A percentile compares a stretch with the other conserved stretches of the same genome.
phyloP scores from a whole-genome alignment of 306 rosid species.

The Vigna hirtella region DNA sequence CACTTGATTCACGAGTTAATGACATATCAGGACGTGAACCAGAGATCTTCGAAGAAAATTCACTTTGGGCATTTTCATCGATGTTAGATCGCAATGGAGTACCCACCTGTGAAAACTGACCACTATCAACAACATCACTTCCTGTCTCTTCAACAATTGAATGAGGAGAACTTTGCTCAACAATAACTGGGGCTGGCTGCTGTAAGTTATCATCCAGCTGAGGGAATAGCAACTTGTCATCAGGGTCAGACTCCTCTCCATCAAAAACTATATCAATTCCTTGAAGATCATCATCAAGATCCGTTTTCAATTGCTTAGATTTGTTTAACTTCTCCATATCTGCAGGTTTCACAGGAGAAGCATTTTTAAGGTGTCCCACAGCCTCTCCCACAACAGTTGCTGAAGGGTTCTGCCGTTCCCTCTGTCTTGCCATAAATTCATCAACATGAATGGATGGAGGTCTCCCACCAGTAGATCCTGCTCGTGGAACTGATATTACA shows the following conservation, averaged over 20 bases:
- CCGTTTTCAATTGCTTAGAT: slow-evolving; percentile 82
- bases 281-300: slow-evolving; percentile 93
- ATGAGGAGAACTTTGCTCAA: slow-evolving; percentile 90
- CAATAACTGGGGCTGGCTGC: slow-evolving; percentile 75
- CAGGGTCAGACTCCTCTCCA: slow-evolving; percentile 91
- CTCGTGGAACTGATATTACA: slow-evolving; percentile 80
- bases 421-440: slow-evolving; percentile 97
- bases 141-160: slow-evolving; percentile 97
- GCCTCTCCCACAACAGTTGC: slow-evolving; percentile 79
- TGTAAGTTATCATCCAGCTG: slow-evolving; percentile 88
- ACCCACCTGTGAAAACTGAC: slow-evolving; percentile 73
- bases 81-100: slow-evolving; percentile 69
- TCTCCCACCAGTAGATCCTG: slow-evolving; percentile 94
- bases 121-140: slow-evolving; percentile 73
- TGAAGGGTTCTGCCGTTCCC: slow-evolving; percentile 93
- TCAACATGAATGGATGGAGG: slow-evolving; percentile 99
- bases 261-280: slow-evolving; percentile 98
- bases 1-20: slow-evolving; percentile 84
- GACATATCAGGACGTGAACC: slow-evolving; percentile 78
- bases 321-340: slow-evolving; percentile 74
- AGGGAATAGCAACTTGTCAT: slow-evolving; percentile 91
- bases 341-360: slow-evolving; percentile 57
- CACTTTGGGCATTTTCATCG: slow-evolving; percentile 84
- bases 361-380: slow-evolving; percentile 62
- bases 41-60: slow-evolving; percentile 92